phyloP scores from a whole-genome alignment of 2,329 filamentous ascomycete genomes.

The Nemania sp. region DNA sequence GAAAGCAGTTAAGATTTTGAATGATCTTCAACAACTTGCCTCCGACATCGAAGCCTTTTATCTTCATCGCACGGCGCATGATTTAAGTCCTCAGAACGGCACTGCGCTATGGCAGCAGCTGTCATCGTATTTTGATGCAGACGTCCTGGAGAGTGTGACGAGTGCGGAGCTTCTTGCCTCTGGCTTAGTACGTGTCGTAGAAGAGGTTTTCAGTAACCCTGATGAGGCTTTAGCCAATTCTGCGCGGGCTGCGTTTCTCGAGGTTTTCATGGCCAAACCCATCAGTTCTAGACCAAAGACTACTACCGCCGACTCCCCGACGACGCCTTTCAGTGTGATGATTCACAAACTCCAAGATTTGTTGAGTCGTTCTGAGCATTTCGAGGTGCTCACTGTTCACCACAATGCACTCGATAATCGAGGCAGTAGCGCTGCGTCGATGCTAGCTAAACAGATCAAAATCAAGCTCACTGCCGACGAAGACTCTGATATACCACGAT shows the following conservation, averaged over 20 bases:
- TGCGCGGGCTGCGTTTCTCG: constrained; percentile 81
- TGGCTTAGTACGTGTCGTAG: constrained; percentile 80
- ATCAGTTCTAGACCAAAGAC: constrained; percentile 68
- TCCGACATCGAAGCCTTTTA: constrained; percentile 74
- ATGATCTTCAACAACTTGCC: constrained; percentile 71
- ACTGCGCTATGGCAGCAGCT: constrained; percentile 72
- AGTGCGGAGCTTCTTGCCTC: constrained; percentile 93
- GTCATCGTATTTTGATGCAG: constrained; percentile 82
- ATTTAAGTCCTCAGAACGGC: constrained; percentile 55
- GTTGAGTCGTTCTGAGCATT: constrained; percentile 94
- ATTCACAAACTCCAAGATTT: constrained; percentile 95
- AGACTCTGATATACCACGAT: constrained; percentile 82
- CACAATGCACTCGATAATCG: constrained; percentile 90
- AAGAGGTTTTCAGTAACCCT: constrained; percentile 78
- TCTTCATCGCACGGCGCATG: constrained; percentile 54
- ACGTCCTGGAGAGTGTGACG: constrained; percentile 89
- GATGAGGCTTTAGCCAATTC: constrained; percentile 63
- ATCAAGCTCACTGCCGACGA: constrained; percentile 88
- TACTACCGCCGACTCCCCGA: constrained; percentile 67
- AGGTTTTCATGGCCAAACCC: constrained; percentile 84
- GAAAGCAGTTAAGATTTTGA: constrained; percentile 76
- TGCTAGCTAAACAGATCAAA: constrained; percentile 94
- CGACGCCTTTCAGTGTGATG: constrained; percentile 86
- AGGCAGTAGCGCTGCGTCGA: constrained; percentile 87
- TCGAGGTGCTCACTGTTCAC: constrained; percentile 94